Base-by-base conservation (phyloP, 441 rosid genomes). In the Syzygium malaccense region DNA sequence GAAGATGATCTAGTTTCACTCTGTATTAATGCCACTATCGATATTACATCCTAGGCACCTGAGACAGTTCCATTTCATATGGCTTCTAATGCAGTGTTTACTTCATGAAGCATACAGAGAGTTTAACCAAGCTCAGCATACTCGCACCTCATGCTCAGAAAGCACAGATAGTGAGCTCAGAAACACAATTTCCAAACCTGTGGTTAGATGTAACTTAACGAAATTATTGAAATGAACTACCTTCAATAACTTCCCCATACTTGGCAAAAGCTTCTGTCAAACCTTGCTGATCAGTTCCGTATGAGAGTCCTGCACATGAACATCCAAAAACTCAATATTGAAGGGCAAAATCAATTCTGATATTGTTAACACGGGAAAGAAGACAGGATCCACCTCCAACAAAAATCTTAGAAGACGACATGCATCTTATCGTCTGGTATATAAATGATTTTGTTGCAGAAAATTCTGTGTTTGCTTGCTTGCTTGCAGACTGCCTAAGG, bases 181-280 rank as follows among this genome's bases (percentile, higher is more conserved):
- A 75, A 75, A 75, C 49, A 48, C 49, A 41, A 75, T 37, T 75
- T 41, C 15, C 49, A 25, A 75, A 26, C n/a, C 83, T 23, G n/a
- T 54, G 37, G 60, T 55, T n/a, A 17, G 20, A 37, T 9, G 49
- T 51, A 33, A 30, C 64, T 25, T 32, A 33, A 56, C 51, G 14
- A 23, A 85, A 85, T 5, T 32, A 33, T 25, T 33, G 33, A 55
- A 10, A 23, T 41, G 19, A 26, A 3, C 25, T 91, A 97, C 99
- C 97, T 90, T 98, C 99, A 41, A 91, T 25, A 4, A 98, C 98
- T 90, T 95, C 94, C 85, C 99, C 99, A 88, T 98, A 95, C 91
- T 96, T 97, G 66, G 92, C 80, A 85, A 96, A 98, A 85, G 97
- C 95, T 87, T 96, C 98, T 55, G 89, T 89, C 91, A 98, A 88